Evolutionary conservation across 805 yeast species (phyloP).

Genomic region (Kurtzmaniella fragi): DNA sequence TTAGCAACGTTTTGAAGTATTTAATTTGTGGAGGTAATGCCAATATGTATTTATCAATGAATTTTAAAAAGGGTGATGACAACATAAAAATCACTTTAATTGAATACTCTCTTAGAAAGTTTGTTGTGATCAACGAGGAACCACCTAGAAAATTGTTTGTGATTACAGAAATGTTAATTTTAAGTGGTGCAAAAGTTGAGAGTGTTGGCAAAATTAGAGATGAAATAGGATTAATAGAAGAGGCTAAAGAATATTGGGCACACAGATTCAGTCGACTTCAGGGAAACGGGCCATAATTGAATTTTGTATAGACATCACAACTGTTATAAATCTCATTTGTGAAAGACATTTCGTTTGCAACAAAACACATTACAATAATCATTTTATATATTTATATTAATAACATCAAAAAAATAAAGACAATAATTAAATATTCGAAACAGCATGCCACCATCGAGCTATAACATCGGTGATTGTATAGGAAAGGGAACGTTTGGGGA

Average conservation of each 20-base stretch:
- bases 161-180: conserved; percentile 51
- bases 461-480: conserved; percentile 47
- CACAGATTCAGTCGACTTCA: conserved; percentile 10
- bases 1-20: conserved; percentile 37
- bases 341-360: no score
- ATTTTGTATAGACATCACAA: no score
- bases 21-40: conserved; percentile 47
- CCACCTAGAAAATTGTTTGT: conserved; percentile 26
- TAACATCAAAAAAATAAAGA: no score
- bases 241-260: conserved; percentile 55
- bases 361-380: no score
- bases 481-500: conserved; percentile 89
- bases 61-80: conserved; percentile 13
- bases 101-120: conserved; percentile 52
- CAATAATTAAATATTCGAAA: no score
- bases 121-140: conserved; percentile 18
- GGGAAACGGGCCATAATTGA: neutral
- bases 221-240: conserved; percentile 34
- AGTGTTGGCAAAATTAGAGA: conserved; percentile 16
- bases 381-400: no score
- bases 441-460: conserved; percentile 12
- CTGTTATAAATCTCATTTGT: no score
- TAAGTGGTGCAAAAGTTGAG: conserved; percentile 53
- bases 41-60: conserved; percentile 34
- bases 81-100: conserved; percentile 22